Percentiles rank a stretch among this genome's conserved stretches.
Conservation (phyloP, 2,329 filamentous ascomycete species). For the Metarhizium robertsii region DNA sequence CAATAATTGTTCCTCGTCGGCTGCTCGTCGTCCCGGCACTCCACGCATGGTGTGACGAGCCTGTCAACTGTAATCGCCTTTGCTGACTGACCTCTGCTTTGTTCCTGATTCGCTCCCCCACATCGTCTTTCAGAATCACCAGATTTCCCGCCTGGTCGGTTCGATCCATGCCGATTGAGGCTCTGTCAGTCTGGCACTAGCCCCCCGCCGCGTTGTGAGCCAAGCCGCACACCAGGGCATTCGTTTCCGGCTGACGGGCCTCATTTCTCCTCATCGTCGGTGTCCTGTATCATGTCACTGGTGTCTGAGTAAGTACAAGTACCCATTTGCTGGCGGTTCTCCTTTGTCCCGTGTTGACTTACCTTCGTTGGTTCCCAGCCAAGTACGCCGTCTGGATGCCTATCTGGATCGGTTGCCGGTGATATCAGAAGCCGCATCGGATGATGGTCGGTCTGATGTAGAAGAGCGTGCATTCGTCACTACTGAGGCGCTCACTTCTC, state of each 20-base stretch:
- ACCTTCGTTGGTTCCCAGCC: conserved; percentile 27
- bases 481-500: conserved; percentile 37
- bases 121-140: conserved; percentile 1
- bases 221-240: conserved; percentile 3
- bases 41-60: conserved; percentile 15
- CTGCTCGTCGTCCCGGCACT: conserved; percentile 8
- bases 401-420: conserved; percentile 53
- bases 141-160: conserved; percentile 2
- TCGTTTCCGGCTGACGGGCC: neutral
- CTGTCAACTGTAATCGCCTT: neutral
- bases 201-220: conserved; percentile 1
- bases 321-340: neutral
- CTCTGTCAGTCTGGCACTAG: conserved; percentile 7
- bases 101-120: conserved; percentile 4
- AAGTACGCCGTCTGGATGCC: conserved; percentile 53
- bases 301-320: conserved; percentile 34
- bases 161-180: conserved; percentile 8
- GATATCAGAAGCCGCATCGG: conserved; percentile 29
- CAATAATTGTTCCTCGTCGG: conserved; percentile 3
- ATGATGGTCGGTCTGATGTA: conserved; percentile 28
- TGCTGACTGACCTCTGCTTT: conserved; percentile 1
- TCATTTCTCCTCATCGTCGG: neutral
- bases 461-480: conserved; percentile 25
- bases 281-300: conserved; percentile 32
- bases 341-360: conserved; percentile 6